phyloP scores from a whole-genome alignment of 768 basidiomycete genomes.

The Mycena haematopus region DNA sequence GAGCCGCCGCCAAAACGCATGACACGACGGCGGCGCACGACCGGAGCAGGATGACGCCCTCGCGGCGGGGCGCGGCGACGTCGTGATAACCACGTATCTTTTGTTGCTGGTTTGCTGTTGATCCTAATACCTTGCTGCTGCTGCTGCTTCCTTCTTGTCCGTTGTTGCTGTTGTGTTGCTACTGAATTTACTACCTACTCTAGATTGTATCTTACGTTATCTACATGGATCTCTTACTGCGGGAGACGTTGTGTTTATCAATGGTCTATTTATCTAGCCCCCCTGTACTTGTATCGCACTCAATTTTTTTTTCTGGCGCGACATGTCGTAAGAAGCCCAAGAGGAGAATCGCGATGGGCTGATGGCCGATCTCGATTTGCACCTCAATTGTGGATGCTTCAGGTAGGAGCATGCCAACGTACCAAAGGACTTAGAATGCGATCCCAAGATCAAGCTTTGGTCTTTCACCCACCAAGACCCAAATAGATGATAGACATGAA shows the following conservation, averaged over 20 bases:
- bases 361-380: no score
- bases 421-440: no score
- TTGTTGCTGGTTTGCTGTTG: constrained; percentile 4
- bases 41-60: constrained; percentile 44
- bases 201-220: constrained; percentile 46
- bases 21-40: constrained; percentile 57
- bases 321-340: background rate
- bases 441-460: no score
- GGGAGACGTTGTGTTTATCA: constrained; percentile 29
- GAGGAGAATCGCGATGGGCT: no score
- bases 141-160: constrained; percentile 5
- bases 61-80: background rate
- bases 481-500: no score
- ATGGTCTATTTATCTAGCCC: constrained; percentile 29
- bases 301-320: constrained; percentile 15
- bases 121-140: background rate
- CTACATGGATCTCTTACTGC: constrained; percentile 40
- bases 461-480: no score
- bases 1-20: constrained; percentile 57
- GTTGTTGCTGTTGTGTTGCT: constrained; percentile 23
- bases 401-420: no score
- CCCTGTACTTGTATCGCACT: constrained; percentile 26
- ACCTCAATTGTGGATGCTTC: no score
- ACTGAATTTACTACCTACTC: constrained; percentile 22
- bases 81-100: background rate